Base-by-base conservation (phyloP, 2,329 filamentous ascomycete genomes). In the Cucurbitaria berberidis region DNA sequence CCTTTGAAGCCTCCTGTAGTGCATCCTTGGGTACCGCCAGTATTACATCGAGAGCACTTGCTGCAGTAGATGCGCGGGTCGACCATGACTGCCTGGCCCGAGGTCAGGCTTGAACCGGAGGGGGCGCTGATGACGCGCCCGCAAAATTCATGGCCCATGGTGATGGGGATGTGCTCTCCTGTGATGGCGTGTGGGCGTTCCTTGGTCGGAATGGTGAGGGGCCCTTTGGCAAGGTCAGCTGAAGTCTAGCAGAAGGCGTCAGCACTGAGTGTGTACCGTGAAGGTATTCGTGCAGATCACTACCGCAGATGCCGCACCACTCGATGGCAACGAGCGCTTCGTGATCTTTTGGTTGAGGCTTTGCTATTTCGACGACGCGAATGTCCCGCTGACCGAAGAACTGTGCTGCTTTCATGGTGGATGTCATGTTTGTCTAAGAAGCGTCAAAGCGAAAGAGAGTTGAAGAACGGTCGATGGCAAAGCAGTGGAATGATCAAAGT, bases 91-190 rank as follows among this genome's bases (percentile, higher is more conserved):
- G 64, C 51, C 43, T 68, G 59, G 15, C 70, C 69, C 2, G 56
- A 45, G 2, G 42, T 45, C n/a, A 72, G 58, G 21, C 51, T 45
- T 0, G 65, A 70, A 9, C 36, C 45, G 21, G 52, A 3, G 1
- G 63, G 61, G 2, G 63, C 58, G 35, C 55, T 56, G 41, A 63
- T 47, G 34, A 71, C 55, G 16, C 65, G 62, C 16, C 70, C 70
- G 26, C 57, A 61, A 59, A 72, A 70, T 42, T 72, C 70, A 47
- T 73, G 69, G 48, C 70, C 69, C 48, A 73, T 53, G 19, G 69
- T 72, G 0, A 70, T 41, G 7, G 69, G 70, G 5, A 64, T 45
- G 16, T 46, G 39, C 15, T 61, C 52, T 26, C 53, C 40, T 8
- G 68, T 69, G 8, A 57, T 13, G 5, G 63, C 54, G 43, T 72